These are phyloP conservation scores for Globisporangium splendens DNA, from an alignment of 352 stramenopile genomes.

Conservation along the genomic window DNA sequence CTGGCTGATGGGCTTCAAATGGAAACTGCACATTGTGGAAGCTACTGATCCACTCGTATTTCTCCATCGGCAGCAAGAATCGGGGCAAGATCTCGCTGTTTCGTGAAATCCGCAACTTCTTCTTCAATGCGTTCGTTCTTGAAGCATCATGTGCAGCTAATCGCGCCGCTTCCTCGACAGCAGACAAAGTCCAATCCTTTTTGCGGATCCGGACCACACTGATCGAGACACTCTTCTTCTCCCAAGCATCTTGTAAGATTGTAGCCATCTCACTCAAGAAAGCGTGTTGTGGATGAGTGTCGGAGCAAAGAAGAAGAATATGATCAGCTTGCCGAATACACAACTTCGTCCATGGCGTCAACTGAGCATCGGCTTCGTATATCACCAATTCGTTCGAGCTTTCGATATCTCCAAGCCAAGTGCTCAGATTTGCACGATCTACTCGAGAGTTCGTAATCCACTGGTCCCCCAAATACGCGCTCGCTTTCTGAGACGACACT, in stretches of 20 bases:
- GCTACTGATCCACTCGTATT: constrained; percentile 83
- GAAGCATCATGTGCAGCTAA: constrained; percentile 45
- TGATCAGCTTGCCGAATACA: constrained; percentile 85
- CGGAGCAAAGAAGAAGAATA: constrained; percentile 78
- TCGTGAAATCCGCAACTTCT: constrained; percentile 52
- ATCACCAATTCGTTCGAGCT: constrained; percentile 75
- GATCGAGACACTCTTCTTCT: constrained; percentile 66
- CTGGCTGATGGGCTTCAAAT: constrained; percentile 64
- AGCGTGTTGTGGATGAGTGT: constrained; percentile 56
- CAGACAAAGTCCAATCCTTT: constrained; percentile 68
- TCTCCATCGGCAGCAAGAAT: constrained; percentile 77
- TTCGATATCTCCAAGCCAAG: constrained; percentile 83
- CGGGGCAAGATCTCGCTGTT: constrained; percentile 57
- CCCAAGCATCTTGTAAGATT: constrained; percentile 67
- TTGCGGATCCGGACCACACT: constrained; percentile 78
- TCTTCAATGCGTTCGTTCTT: constrained; percentile 48
- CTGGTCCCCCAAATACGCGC: constrained; percentile 53
- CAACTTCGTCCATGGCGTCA: constrained; percentile 79
- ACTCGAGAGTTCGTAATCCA: constrained; percentile 74
- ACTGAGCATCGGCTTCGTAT: constrained; percentile 68
- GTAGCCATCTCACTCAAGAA: constrained; percentile 71
- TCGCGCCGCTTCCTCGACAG: constrained; percentile 42
- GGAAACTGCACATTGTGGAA: constrained; percentile 85
- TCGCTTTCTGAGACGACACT: constrained; percentile 72
- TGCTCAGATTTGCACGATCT: constrained; percentile 57